Evolutionary conservation across 495 filamentous ascomycete genomes (phyloP).

Genomic region (Annulohypoxylon stygium): DNA sequence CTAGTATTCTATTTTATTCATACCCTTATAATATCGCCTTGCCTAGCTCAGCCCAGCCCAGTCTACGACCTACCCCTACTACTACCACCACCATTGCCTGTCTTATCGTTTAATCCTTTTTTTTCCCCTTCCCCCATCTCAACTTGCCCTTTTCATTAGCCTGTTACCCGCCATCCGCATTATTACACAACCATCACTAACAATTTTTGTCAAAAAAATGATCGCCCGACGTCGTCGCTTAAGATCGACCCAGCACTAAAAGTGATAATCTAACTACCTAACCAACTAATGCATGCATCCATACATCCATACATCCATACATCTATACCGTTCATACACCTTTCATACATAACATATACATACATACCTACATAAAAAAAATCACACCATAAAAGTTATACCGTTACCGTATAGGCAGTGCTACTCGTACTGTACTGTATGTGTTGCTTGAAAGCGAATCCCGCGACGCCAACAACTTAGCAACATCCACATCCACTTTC

Average conservation of each 20-base stretch:
- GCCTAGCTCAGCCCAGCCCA: constrained; percentile 25
- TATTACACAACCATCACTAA: constrained; percentile 32
- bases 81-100: not conserved
- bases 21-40: constrained; percentile 14
- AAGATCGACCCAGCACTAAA: constrained; percentile 33
- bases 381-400: constrained; percentile 21
- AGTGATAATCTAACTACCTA: constrained; percentile 28
- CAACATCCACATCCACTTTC: constrained; percentile 22
- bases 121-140: constrained; percentile 5
- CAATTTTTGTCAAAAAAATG: constrained; percentile 23
- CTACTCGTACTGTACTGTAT: constrained; percentile 27
- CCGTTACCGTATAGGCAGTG: constrained; percentile 18
- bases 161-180: constrained; percentile 39
- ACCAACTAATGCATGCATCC: constrained; percentile 25
- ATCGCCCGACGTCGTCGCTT: constrained; percentile 32
- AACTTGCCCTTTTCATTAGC: constrained; percentile 28
- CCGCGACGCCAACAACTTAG: constrained; percentile 38
- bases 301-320: constrained; percentile 6
- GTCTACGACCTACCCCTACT: not conserved
- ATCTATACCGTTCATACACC: too few species aligned
- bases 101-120: constrained; percentile 18
- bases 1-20: too few species aligned
- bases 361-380: constrained; percentile 6
- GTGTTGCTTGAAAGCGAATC: constrained; percentile 24
- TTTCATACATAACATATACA: constrained; percentile 4